These are phyloP conservation scores for Epichloe coenophiala DNA, from an alignment of 2,329 filamentous ascomycete species.

Conservation along the genomic window DNA sequence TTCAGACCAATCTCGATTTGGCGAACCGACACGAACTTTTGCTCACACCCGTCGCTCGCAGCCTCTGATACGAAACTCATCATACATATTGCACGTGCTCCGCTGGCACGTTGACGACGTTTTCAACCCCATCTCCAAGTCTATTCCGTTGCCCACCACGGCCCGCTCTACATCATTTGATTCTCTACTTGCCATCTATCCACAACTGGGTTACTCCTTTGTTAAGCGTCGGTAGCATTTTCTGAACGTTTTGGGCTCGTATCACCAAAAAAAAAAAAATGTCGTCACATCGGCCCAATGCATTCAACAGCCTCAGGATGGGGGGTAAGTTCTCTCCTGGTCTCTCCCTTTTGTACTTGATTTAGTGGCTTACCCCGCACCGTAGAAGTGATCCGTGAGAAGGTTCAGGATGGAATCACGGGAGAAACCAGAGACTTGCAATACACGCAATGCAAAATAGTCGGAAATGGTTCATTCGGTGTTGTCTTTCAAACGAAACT, in stretches of 20 bases:
- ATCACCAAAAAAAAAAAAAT: conserved; percentile 32
- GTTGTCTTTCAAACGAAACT: conserved; percentile 99
- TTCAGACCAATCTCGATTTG: background rate
- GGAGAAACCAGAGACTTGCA: conserved; percentile 94
- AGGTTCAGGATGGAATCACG: conserved; percentile 95
- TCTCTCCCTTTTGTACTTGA: conserved; percentile 6
- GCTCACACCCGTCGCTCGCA: background rate
- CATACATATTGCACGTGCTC: background rate
- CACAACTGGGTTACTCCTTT: conserved; percentile 11
- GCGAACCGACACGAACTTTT: background rate
- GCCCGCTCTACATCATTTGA: conserved; percentile 16
- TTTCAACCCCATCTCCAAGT: background rate
- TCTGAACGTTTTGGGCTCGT: conserved; percentile 13
- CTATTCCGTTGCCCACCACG: conserved; percentile 23
- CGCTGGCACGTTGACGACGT: background rate
- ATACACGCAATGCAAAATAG: conserved; percentile 99
- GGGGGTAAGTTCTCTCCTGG: conserved; percentile 55
- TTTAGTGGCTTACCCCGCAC: conserved; percentile 12
- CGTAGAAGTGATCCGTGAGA: conserved; percentile 91
- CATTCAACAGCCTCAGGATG: conserved; percentile 82
- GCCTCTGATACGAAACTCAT: background rate
- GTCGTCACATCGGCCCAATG: conserved; percentile 85
- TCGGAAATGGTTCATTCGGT: conserved; percentile 96
- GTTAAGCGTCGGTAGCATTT: conserved; percentile 14
- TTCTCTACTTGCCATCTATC: conserved; percentile 17